These are phyloP conservation scores for Paramecium tetraurelia DNA, from an alignment of 73 alveolate species.

Conservation along the genomic window DNA sequence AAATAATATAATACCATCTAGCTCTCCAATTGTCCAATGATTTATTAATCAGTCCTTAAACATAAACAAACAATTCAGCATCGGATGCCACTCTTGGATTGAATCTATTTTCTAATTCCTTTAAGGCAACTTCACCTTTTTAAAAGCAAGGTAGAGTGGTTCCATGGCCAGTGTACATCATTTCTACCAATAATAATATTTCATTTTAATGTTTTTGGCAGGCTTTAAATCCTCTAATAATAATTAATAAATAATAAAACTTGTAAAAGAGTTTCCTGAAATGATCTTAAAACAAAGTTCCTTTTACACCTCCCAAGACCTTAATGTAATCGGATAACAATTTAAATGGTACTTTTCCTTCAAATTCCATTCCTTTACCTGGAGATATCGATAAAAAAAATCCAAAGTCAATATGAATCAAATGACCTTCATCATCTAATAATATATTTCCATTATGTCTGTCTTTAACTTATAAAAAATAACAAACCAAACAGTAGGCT, in stretches of 20 bases:
- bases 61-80: neutral
- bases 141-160: slow-evolving; percentile 91
- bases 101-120: slow-evolving; percentile 86
- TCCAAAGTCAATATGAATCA: slow-evolving; percentile 95
- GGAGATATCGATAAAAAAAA: slow-evolving; percentile 93
- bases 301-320: slow-evolving; percentile 85
- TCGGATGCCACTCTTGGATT: slow-evolving; percentile 21
- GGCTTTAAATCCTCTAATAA: slow-evolving; percentile 77
- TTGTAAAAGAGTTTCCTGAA: slow-evolving; percentile 60
- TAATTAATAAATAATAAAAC: neutral
- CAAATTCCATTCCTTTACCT: slow-evolving; percentile 72
- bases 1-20: slow-evolving; percentile 1
- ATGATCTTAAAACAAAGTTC: slow-evolving; percentile 56
- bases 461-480: slow-evolving; percentile 88
- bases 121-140: slow-evolving; percentile 85
- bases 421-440: slow-evolving; percentile 90
- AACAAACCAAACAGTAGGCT: slow-evolving; percentile 87
- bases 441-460: slow-evolving; percentile 96
- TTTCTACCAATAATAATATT: slow-evolving; percentile 89
- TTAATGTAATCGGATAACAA: slow-evolving; percentile 66
- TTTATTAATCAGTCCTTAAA: neutral
- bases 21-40: slow-evolving; percentile 59
- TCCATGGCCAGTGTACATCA: slow-evolving; percentile 93
- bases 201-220: slow-evolving; percentile 86
- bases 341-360: slow-evolving; percentile 48